Percentiles rank a stretch among this genome's conserved stretches.
Evolutionary conservation across 257 asterid genomes (phyloP).

Genomic region (Avicennia marina): DNA sequence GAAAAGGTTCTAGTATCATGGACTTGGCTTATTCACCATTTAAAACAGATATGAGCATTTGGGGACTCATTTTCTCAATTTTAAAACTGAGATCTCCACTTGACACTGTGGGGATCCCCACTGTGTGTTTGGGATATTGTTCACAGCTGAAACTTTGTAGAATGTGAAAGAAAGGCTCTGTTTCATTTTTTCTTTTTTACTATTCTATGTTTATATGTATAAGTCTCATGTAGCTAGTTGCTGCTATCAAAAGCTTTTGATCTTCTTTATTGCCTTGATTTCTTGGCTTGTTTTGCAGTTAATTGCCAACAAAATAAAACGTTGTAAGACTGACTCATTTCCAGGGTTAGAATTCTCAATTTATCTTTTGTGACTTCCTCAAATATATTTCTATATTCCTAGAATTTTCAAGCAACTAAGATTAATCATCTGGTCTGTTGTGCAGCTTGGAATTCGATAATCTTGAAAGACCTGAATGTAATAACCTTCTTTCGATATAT

Average conservation of each 20-base stretch:
- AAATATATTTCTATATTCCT: slow-evolving; percentile 3
- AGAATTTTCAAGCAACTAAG: too few species aligned
- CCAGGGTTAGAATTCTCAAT: slow-evolving; percentile 49
- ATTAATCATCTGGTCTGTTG: slow-evolving; percentile 1
- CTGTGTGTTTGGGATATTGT: not conserved
- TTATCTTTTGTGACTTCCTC: slow-evolving; percentile 3
- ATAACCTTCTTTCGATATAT: slow-evolving; percentile 86
- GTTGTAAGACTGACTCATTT: slow-evolving; percentile 95
- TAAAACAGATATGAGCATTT: too few species aligned
- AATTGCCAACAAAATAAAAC: slow-evolving; percentile 76
- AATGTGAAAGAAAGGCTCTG: slow-evolving; percentile 7
- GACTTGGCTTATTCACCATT: too few species aligned
- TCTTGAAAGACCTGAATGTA: slow-evolving; percentile 92
- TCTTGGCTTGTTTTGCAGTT: slow-evolving; percentile 42
- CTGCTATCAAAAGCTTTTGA: not conserved
- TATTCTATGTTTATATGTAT: too few species aligned
- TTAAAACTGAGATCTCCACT: not conserved
- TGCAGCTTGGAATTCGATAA: slow-evolving; percentile 88
- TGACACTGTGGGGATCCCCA: not conserved
- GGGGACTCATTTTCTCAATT: not conserved
- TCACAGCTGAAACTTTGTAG: not conserved
- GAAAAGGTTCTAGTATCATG: too few species aligned
- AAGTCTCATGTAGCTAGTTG: too few species aligned
- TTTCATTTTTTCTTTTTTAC: too few species aligned
- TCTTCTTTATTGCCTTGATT: not conserved